A percentile compares a stretch with the other conserved stretches of the same genome.
These are phyloP conservation scores for Magnolia kwangsiensis DNA, from an alignment of 164 flowering plant species.

Conservation along the genomic window DNA sequence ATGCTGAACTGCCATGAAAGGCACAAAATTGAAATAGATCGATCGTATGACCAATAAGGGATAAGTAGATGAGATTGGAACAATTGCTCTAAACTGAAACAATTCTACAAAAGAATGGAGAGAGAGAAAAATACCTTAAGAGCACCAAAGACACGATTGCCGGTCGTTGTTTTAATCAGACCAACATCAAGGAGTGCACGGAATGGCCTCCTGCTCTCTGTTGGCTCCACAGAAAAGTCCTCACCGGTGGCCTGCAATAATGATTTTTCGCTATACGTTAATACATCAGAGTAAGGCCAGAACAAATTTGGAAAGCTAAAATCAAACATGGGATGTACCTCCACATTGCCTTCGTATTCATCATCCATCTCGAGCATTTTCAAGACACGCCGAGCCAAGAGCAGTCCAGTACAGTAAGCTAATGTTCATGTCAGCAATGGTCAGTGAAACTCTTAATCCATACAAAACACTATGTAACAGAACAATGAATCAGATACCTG, in stretches of 20 bases:
- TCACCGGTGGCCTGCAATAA: slow-evolving; percentile 37
- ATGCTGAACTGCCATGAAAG: no score
- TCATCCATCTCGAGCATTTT: slow-evolving; percentile 41
- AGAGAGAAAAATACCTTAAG: slow-evolving; percentile 33
- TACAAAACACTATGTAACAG: neutral
- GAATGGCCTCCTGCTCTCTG: slow-evolving; percentile 45
- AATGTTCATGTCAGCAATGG: neutral
- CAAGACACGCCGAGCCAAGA: slow-evolving; percentile 44
- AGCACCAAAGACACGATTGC: slow-evolving; percentile 45
- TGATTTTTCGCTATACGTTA: no score
- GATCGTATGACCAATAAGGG: no score
- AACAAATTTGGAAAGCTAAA: neutral
- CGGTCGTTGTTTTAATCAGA: slow-evolving; percentile 45
- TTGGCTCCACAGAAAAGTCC: slow-evolving; percentile 43
- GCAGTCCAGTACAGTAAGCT: slow-evolving; percentile 49
- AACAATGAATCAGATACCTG: slow-evolving; percentile 41
- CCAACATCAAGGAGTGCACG: slow-evolving; percentile 55
- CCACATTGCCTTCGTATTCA: slow-evolving; percentile 42
- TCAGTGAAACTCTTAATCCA: neutral
- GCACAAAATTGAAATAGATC: no score
- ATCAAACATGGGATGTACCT: slow-evolving; percentile 16
- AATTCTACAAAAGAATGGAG: no score
- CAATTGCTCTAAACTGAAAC: no score
- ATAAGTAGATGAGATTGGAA: no score
- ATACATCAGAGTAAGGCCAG: neutral